A percentile compares a stretch with the other conserved stretches of the same genome.
These are phyloP conservation scores for Stachybotrys elegans DNA, from an alignment of 2,329 filamentous ascomycete species.

Conservation along the genomic window DNA sequence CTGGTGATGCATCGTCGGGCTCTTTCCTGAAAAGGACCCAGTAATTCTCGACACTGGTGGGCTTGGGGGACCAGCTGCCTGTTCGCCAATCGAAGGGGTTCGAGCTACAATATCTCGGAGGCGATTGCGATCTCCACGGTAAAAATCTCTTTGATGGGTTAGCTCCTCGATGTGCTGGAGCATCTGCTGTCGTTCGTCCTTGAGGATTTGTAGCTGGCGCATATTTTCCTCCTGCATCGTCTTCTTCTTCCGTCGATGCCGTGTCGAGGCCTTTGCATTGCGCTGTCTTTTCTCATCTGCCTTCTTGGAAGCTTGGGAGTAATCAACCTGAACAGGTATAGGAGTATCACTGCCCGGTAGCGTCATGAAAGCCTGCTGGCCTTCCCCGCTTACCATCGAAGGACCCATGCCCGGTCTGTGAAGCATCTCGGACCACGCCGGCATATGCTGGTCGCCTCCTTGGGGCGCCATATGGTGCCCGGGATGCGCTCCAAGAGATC, in stretches of 20 bases:
- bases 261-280: conserved; percentile 79
- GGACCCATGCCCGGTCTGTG: conserved; percentile 22
- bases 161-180: conserved; percentile 46
- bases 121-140: conserved; percentile 66
- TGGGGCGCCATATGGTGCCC: conserved; percentile 12
- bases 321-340: conserved; percentile 66
- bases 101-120: conserved; percentile 61
- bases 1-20: conserved; percentile 24
- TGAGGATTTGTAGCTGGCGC: conserved; percentile 62
- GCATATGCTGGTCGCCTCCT: conserved; percentile 13
- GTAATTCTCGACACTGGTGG: conserved; percentile 34
- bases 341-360: conserved; percentile 31
- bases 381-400: conserved; percentile 21
- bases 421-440: conserved; percentile 27
- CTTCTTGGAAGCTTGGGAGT: conserved; percentile 74
- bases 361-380: conserved; percentile 33
- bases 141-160: conserved; percentile 65
- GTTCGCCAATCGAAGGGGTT: conserved; percentile 50
- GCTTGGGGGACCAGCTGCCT: conserved; percentile 47
- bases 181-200: conserved; percentile 63
- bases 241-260: conserved; percentile 77
- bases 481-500: conserved; percentile 14
- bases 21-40: conserved; percentile 32
- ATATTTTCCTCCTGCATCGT: conserved; percentile 73
- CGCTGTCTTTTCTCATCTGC: conserved; percentile 81